phyloP scores from a whole-genome alignment of 805 yeast species.

The Saccharomycopsis schoenii region DNA sequence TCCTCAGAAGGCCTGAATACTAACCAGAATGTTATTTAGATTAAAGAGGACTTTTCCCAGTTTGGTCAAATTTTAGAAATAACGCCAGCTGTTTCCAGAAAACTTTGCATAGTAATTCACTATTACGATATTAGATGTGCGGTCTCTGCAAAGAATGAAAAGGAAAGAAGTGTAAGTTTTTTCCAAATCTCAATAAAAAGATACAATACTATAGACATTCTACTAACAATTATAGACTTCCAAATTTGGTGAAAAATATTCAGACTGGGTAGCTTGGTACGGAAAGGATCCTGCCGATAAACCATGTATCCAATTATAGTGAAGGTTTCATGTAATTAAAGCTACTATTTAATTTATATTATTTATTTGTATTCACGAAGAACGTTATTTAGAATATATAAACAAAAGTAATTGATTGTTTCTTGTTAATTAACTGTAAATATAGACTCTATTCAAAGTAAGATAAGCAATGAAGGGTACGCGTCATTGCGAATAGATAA shows the following conservation, averaged over 20 bases:
- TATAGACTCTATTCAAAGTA: no score
- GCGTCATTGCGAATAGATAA: no score
- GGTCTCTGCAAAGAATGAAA: conserved; percentile 41
- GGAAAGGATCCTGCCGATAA: conserved; percentile 58
- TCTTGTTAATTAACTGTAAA: no score
- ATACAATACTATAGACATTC: neutral
- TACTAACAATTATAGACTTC: neutral
- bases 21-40: neutral
- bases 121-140: conserved; percentile 53
- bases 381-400: neutral
- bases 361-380: neutral
- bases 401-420: no score
- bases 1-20: neutral
- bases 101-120: conserved; percentile 49
- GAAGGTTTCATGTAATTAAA: neutral
- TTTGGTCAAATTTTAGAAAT: conserved; percentile 57
- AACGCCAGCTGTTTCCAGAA: conserved; percentile 57
- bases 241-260: conserved; percentile 35
- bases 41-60: conserved; percentile 35
- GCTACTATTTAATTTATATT: neutral
- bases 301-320: conserved; percentile 30
- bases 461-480: no score
- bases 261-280: conserved; percentile 55
- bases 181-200: neutral
- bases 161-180: conserved; percentile 8